Base-by-base conservation (phyloP, 2,329 filamentous ascomycete genomes). In the Nectriaceae sp. region DNA sequence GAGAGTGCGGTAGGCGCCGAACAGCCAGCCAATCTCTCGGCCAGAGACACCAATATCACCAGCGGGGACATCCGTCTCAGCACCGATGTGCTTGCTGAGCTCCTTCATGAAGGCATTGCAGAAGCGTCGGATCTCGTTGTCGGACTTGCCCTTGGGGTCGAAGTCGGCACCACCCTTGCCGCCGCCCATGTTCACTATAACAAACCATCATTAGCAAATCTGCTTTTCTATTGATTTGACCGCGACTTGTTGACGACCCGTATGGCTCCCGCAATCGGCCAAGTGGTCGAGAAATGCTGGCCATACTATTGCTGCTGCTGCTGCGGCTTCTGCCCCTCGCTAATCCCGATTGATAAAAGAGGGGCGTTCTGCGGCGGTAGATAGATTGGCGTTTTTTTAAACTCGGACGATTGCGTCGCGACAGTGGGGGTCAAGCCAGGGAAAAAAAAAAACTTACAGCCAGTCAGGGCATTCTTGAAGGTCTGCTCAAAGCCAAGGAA, bases 401-500 rank as follows among this genome's bases (percentile, higher is more conserved):
- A 13, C 24, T 13, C 24, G 13, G 24, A 13, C 24, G 6, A 29
- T 6, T 6, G 24, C 13, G 24, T 6, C 13, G 24, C n/a, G 24
- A 29, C 6, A 13, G 24, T 29, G 24, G 24, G 24, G 24, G 6
- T 13, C 24, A n/a, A 29, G 24, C 6, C 6, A 6, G 24, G 24
- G 24, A 6, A 6, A 13, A 29, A 13, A 13, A 6, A 19, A 21
- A 19, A 84, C 89, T 79, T 78, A 92, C 88, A 76, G 68, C 94
- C 94, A 54, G 94, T 97, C 62, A 97, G 79, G 61, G 94, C 94
- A 89, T 97, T 97, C 84, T 97, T 97, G 83, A 97, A 97, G 77
- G 93, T 95, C 79, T 97, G 94, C 85, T 99, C 94, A 67, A 97
- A 97, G 59, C 93, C 94, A 68, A 99, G 83, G 78, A 97, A 97